These are phyloP conservation scores for Penicilliopsis zonata DNA, from an alignment of 495 filamentous ascomycete species.

Conservation along the genomic window DNA sequence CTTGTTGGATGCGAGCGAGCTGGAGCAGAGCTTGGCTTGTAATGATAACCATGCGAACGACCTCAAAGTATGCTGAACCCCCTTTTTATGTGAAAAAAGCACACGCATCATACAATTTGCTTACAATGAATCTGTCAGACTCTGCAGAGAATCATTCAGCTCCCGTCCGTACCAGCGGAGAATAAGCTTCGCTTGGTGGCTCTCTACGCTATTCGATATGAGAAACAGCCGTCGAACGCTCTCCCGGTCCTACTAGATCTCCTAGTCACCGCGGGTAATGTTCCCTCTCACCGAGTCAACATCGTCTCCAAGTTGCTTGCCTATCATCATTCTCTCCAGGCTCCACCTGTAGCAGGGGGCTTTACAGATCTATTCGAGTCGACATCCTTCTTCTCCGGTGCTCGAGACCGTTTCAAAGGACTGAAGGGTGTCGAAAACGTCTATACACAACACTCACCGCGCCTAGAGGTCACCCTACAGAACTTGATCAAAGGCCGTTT, in stretches of 20 bases:
- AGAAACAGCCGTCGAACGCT: constrained; percentile 68
- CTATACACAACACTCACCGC: constrained; percentile 92
- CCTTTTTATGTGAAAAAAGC: too few relatives aligned
- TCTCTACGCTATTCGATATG: constrained; percentile 85
- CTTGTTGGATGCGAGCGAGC: constrained; percentile 84
- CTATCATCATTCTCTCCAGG: constrained; percentile 76
- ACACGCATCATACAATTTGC: constrained; percentile 1
- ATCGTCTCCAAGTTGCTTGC: constrained; percentile 65
- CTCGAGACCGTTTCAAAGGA: constrained; percentile 82
- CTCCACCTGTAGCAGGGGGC: constrained; percentile 53
- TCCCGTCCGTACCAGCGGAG: constrained; percentile 56
- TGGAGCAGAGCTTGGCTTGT: constrained; percentile 93
- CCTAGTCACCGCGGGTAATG: constrained; percentile 60
- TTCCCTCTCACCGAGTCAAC: constrained; percentile 60
- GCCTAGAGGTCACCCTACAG: constrained; percentile 75
- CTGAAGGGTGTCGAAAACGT: constrained; percentile 97
- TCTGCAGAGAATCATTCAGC: constrained; percentile 72
- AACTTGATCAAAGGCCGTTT: constrained; percentile 86
- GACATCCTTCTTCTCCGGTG: constrained; percentile 80
- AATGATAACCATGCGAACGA: constrained; percentile 88
- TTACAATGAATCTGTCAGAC: constrained; percentile 37
- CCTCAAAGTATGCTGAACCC: constrained; percentile 50
- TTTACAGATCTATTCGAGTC: constrained; percentile 88
- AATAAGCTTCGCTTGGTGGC: constrained; percentile 83
- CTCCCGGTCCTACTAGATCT: constrained; percentile 76